Evolutionary conservation across 1,284 basidiomycete species (phyloP).

Genomic region (Microbotryum intermedium): DNA sequence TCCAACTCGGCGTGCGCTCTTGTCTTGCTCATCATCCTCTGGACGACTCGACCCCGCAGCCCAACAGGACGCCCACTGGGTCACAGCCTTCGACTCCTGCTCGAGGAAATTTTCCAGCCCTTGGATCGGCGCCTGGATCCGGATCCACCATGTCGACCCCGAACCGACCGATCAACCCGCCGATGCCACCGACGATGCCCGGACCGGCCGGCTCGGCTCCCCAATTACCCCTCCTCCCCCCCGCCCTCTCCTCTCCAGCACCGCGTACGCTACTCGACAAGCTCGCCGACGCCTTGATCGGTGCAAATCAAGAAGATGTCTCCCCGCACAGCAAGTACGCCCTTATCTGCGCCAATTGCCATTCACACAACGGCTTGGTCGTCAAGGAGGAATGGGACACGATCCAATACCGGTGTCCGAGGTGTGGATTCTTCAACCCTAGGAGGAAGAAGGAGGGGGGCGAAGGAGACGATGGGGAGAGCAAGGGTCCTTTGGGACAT

Average conservation of each 20-base stretch:
- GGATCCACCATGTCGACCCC: no score
- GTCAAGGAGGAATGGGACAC: constrained; percentile 81
- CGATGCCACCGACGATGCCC: no score
- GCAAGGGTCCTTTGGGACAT: no score
- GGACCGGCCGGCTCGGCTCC: neutral
- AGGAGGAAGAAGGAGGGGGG: constrained; percentile 34
- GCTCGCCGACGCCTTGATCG: constrained; percentile 41
- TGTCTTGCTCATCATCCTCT: no score
- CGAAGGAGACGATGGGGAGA: neutral
- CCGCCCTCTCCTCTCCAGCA: constrained; percentile 27
- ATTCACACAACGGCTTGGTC: constrained; percentile 86
- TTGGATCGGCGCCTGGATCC: no score
- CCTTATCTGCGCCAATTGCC: constrained; percentile 87
- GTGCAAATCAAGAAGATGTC: constrained; percentile 40
- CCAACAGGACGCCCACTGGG: no score
- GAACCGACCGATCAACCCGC: no score
- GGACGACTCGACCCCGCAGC: no score
- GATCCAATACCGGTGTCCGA: constrained; percentile 67
- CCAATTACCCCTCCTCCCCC: constrained; percentile 27
- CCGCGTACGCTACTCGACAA: constrained; percentile 38
- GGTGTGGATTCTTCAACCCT: constrained; percentile 64
- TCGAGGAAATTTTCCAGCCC: no score
- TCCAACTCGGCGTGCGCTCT: no score
- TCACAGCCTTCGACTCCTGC: no score
- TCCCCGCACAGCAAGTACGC: constrained; percentile 60